Evolutionary conservation across 1,139 yeast species (phyloP).

Genomic region (Blastobotrys petasosporus): DNA sequence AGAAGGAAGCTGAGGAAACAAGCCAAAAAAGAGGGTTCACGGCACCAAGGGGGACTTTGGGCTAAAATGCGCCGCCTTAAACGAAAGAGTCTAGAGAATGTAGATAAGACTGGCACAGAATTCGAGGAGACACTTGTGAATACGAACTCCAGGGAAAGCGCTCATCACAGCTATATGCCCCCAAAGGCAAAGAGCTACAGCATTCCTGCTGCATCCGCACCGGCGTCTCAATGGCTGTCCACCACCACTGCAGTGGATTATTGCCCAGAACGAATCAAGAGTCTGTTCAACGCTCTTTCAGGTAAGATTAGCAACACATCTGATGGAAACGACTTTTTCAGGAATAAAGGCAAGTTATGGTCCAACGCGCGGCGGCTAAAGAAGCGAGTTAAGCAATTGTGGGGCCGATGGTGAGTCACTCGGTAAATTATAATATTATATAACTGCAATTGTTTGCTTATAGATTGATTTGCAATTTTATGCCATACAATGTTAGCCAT

Average conservation of each 20-base stretch:
- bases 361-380: neutral
- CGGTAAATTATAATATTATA: neutral
- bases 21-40: too few relatives aligned
- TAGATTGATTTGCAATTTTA: too few relatives aligned
- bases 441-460: neutral
- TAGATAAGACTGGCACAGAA: too few relatives aligned
- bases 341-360: neutral
- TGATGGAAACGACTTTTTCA: neutral
- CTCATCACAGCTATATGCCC: neutral
- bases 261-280: slow-evolving; percentile 6
- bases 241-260: slow-evolving; percentile 6
- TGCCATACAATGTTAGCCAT: too few relatives aligned
- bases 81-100: too few relatives aligned
- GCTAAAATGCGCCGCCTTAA: too few relatives aligned
- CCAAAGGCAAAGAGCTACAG: slow-evolving; percentile 1
- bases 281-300: slow-evolving; percentile 2
- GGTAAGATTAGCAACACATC: neutral
- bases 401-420: neutral
- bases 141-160: too few relatives aligned
- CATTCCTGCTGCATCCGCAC: neutral
- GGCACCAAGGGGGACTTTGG: too few relatives aligned
- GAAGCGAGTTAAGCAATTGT: neutral
- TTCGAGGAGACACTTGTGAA: too few relatives aligned
- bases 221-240: neutral
- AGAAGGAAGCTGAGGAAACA: too few relatives aligned